These are phyloP conservation scores for Sporothrix protearum DNA, from an alignment of 2,329 filamentous ascomycete genomes.

Conservation along the genomic window DNA sequence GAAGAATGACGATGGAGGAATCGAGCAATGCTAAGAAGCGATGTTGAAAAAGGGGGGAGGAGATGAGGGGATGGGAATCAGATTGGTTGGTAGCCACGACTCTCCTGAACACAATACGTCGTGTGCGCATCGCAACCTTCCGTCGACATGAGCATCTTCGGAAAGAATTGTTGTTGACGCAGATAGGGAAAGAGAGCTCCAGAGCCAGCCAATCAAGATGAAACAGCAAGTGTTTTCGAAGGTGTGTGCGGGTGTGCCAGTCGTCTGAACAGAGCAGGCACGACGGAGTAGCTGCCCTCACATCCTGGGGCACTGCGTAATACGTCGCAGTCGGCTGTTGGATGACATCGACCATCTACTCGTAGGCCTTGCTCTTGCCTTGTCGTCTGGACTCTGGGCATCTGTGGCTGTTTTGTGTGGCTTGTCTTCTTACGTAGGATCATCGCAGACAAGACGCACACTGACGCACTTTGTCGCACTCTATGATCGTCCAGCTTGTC, in stretches of 20 bases:
- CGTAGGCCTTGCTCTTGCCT: not conserved
- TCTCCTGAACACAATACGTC: not conserved
- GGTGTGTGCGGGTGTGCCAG: constrained; percentile 3
- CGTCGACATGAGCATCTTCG: not conserved
- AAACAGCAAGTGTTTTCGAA: constrained; percentile 10
- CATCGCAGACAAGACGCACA: not conserved
- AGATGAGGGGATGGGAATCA: not conserved
- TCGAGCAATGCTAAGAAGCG: not conserved
- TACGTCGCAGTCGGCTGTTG: not conserved
- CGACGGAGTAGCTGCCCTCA: not conserved
- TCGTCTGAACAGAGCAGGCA: not conserved
- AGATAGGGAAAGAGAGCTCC: constrained; percentile 4
- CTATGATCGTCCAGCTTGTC: not conserved
- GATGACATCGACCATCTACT: not conserved
- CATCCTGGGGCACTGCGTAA: not conserved
- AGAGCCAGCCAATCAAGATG: constrained; percentile 3
- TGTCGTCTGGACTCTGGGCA: not conserved
- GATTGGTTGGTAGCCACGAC: not conserved
- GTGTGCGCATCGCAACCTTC: constrained; percentile 1
- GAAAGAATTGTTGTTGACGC: not conserved
- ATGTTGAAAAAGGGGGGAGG: not conserved
- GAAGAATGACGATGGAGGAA: not conserved
- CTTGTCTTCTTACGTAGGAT: not conserved
- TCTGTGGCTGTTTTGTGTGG: constrained; percentile 14
- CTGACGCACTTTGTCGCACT: not conserved